Base-by-base conservation (phyloP, 208 protist genomes). In the Wallacemonas sp. region DNA sequence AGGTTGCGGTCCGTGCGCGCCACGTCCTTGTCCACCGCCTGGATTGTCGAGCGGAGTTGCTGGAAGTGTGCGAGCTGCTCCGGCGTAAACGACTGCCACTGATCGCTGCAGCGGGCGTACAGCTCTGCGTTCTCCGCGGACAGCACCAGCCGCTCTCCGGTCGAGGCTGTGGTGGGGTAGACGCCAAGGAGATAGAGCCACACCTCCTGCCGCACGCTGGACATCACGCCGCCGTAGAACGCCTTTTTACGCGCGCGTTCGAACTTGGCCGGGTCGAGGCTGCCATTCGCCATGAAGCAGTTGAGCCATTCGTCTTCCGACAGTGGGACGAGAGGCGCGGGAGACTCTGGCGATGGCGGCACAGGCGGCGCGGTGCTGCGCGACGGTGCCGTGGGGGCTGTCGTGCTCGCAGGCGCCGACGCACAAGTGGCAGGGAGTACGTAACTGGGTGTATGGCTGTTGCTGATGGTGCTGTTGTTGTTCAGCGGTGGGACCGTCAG, bases 1-100 rank as follows among this genome's bases (percentile, higher is more conserved):
- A 89, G 71, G 12, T 61, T 32, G 30, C 91, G 76, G 65, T 97
- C 91, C 0, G 91, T 96, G 36, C 91, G 77, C 39, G 86, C 68
- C 17, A 96, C 91, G 69, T 97, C 93, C 66, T 97, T 97, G 34
- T 91, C 68, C 39, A 97, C 81, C 26, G 89, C 70, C 5, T 69
- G 36, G 46, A 78, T 76, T 23, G 76, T 54, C 32, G 82, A 65
- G 36, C 84, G 81, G 57, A 93, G 95, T 0, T 52, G 49, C n/a
- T 67, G 19, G 57, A 92, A 95, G 39, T 85, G 61, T 21, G 54
- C 38, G 61, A 87, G 78, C 74, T 96, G 93, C 66, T 80, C 81
- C 1, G 80, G 72, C 48, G 82, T 65, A 21, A 96, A 85, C 14
- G 65, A 82, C 46, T 56, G 72, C 90, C 91, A 96, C 76, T 97